phyloP scores from a whole-genome alignment of 495 filamentous ascomycete genomes.

The Talaromyces nanjingensis region DNA sequence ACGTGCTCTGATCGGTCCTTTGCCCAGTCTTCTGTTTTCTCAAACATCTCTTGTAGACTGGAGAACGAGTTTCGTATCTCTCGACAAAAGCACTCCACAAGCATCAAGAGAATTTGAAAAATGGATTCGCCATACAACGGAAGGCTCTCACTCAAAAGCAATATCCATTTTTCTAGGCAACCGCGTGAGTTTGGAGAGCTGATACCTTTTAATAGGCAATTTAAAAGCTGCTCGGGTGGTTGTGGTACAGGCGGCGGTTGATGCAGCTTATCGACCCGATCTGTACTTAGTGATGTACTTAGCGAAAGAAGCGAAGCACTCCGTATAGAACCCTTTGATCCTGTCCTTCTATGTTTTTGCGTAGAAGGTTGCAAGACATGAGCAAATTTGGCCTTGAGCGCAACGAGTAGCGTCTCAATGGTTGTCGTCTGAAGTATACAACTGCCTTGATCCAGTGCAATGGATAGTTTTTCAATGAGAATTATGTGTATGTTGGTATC shows the following conservation, averaged over 20 bases:
- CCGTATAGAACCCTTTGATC: constrained; percentile 37
- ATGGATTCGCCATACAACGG: constrained; percentile 75
- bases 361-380: constrained; percentile 32
- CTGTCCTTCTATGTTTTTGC: constrained; percentile 34
- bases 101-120: constrained; percentile 81
- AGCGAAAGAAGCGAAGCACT: constrained; percentile 43
- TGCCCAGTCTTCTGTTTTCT: constrained; percentile 36
- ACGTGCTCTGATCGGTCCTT: constrained; percentile 39
- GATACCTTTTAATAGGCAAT: constrained; percentile 77
- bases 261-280: constrained; percentile 35
- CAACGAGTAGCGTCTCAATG: constrained; percentile 65
- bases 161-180: constrained; percentile 85
- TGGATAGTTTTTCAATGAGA: constrained; percentile 62
- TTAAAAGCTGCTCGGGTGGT: constrained; percentile 70
- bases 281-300: constrained; percentile 40
- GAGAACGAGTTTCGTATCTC: constrained; percentile 67
- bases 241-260: constrained; percentile 26
- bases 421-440: constrained; percentile 59
- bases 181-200: constrained; percentile 64
- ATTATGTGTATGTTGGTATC: constrained; percentile 64
- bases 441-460: constrained; percentile 48
- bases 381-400: constrained; percentile 58
- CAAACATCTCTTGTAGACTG: constrained; percentile 44
- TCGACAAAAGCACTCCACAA: constrained; percentile 81
- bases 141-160: constrained; percentile 76